Conservation (phyloP, 768 basidiomycete genomes). For the Hypsizygus marmoreus region DNA sequence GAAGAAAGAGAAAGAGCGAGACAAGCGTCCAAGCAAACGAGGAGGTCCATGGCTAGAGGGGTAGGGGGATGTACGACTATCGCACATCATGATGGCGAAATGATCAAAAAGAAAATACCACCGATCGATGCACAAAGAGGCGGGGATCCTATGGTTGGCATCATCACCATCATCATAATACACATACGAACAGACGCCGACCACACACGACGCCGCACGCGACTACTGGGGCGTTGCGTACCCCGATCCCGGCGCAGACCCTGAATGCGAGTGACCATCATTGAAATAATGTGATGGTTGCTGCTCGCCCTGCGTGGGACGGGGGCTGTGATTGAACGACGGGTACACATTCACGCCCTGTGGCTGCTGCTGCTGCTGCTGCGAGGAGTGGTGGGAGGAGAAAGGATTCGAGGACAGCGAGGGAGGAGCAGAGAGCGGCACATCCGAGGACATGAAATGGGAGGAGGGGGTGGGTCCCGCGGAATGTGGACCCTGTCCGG, state of each 20-base stretch:
- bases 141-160: too few species aligned
- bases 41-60: too few species aligned
- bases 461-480: slow-evolving; percentile 36
- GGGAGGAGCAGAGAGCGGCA: slow-evolving; percentile 56
- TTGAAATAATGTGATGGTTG: slow-evolving; percentile 36
- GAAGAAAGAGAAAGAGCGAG: not conserved
- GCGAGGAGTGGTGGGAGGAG: slow-evolving; percentile 32
- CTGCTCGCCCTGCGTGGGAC: slow-evolving; percentile 29
- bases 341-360: slow-evolving; percentile 40
- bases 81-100: not conserved
- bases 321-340: slow-evolving; percentile 37
- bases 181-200: not conserved
- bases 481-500: slow-evolving; percentile 45
- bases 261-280: slow-evolving; percentile 39
- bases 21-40: too few species aligned
- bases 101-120: too few species aligned
- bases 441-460: slow-evolving; percentile 40
- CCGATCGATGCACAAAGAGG: too few species aligned
- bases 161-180: too few species aligned
- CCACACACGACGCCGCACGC: not conserved
- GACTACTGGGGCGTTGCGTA: slow-evolving; percentile 47
- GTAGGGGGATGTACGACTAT: not conserved
- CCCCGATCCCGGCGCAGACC: slow-evolving; percentile 45
- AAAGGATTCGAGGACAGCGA: slow-evolving; percentile 49
- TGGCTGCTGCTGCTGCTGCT: too few species aligned